A percentile compares a stretch with the other conserved stretches of the same genome.
These are phyloP conservation scores for Brasenia schreberi DNA, from an alignment of 164 flowering plant species.

Conservation along the genomic window DNA sequence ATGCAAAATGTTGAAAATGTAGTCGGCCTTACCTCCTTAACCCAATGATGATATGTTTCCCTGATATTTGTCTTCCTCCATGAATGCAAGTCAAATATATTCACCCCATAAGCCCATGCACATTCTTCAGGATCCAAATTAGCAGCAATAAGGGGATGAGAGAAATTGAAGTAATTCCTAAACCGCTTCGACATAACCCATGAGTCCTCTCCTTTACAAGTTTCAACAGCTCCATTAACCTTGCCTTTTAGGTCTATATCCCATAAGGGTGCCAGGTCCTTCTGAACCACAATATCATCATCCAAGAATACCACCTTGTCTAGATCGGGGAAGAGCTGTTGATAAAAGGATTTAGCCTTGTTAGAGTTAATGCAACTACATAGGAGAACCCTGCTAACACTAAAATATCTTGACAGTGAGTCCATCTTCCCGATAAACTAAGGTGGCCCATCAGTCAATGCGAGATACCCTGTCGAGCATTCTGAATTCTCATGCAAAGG, in stretches of 20 bases:
- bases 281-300: conserved; percentile 93
- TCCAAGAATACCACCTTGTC: conserved; percentile 92
- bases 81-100: conserved; percentile 75
- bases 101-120: conserved; percentile 99
- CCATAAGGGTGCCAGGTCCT: conserved; percentile 83
- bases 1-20: neutral
- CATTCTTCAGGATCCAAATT: conserved; percentile 83
- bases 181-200: conserved; percentile 97
- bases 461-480: no score
- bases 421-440: no score
- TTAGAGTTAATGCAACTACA: no score
- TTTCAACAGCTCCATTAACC: conserved; percentile 97
- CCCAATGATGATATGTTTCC: conserved; percentile 85
- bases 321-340: conserved; percentile 90
- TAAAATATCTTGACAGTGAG: no score
- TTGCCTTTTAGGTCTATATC: conserved; percentile 80
- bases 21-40: conserved; percentile 63
- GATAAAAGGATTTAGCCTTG: conserved; percentile 1
- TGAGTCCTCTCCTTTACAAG: conserved; percentile 83
- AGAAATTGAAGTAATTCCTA: conserved; percentile 87
- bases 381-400: no score
- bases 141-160: conserved; percentile 74
- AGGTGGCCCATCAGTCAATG: no score
- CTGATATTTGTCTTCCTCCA: conserved; percentile 90
- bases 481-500: no score